phyloP scores from a whole-genome alignment of 176 grass and related monocot species.

The Eragrostis curvula region DNA sequence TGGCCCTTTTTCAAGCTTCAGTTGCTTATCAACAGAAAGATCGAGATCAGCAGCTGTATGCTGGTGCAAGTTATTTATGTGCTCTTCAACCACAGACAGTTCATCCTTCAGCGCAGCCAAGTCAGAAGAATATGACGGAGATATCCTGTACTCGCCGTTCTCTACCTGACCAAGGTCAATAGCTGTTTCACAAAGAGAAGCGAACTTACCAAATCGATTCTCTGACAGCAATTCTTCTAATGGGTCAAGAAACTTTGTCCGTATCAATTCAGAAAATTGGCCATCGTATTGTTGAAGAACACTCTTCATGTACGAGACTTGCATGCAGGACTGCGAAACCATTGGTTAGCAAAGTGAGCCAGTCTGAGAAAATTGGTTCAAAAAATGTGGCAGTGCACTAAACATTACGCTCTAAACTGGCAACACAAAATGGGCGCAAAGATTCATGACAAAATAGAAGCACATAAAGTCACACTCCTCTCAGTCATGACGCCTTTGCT shows the following conservation, averaged over 20 bases:
- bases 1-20: slow-evolving; percentile 91
- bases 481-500: not conserved
- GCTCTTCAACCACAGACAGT: slow-evolving; percentile 71
- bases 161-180: slow-evolving; percentile 84
- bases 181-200: slow-evolving; percentile 71
- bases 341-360: slow-evolving; percentile 19
- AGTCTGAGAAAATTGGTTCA: slow-evolving; percentile 30
- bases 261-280: slow-evolving; percentile 77
- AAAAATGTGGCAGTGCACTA: slow-evolving; percentile 10
- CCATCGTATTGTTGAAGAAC: slow-evolving; percentile 81
- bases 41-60: slow-evolving; percentile 79
- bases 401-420: slow-evolving; percentile 7
- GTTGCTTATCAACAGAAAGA: slow-evolving; percentile 79
- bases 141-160: slow-evolving; percentile 93
- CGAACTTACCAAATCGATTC: slow-evolving; percentile 65
- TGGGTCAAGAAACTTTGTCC: slow-evolving; percentile 56
- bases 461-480: not conserved
- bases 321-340: slow-evolving; percentile 73
- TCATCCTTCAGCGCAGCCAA: slow-evolving; percentile 73
- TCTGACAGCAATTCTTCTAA: slow-evolving; percentile 75
- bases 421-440: not conserved
- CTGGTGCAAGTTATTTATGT: slow-evolving; percentile 77
- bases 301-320: slow-evolving; percentile 64
- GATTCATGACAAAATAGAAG: slow-evolving; percentile 24
- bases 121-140: slow-evolving; percentile 73